Evolutionary conservation across 768 basidiomycete genomes (phyloP), one percentile per base, ranked within the genome.

Genomic region (Suillus placidus): DNA sequence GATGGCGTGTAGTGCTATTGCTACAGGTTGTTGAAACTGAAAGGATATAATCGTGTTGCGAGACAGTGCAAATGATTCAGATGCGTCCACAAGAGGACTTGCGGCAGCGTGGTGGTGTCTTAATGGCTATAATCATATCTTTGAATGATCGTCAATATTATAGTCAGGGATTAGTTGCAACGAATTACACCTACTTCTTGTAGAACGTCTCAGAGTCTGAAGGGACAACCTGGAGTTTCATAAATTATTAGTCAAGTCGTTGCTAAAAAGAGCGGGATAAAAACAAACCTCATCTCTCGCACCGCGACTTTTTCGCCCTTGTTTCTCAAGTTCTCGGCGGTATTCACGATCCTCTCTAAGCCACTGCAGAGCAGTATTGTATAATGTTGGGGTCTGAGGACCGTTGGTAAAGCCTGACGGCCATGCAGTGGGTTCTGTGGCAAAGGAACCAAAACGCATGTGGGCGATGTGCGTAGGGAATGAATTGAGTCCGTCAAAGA

Each of bases 391-490:
- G 35, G 61, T 63, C 26, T 32, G 67, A 6, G 81, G 74, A 1
- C 73, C 65, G 20, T 73, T 67, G 54, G 69, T 55, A 71, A 66
- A 49, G 9, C 76, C 67, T n/a, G 85, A 76, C 3, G 89, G 87
- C 94, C 95, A 98, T 8, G 87, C 72, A 16, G 86, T 84, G 4
- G 92, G 90, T 20, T 81, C 80, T 2, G 85, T 88, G 14, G 88
- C 80, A 63, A 95, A 87, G 14, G 82, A 79, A 5, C 97, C 97
- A 56, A 95, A 83, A 32, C 91, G 88, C 88, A 99, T 91, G 74
- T 99, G 97, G 6, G 88, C 88, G 66, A 99, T 82, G 72, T 97
- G 94, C 0, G 96, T 98, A 4, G 97, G 97, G 80, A 97, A 98
- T n/a, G 84, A 77, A 71, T 87, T 85, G 37, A 99, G 78, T 13